A percentile compares a stretch with the other conserved stretches of the same genome.
Evolutionary conservation across 306 rosid species (phyloP).

Genomic region (Ziziphus jujuba): DNA sequence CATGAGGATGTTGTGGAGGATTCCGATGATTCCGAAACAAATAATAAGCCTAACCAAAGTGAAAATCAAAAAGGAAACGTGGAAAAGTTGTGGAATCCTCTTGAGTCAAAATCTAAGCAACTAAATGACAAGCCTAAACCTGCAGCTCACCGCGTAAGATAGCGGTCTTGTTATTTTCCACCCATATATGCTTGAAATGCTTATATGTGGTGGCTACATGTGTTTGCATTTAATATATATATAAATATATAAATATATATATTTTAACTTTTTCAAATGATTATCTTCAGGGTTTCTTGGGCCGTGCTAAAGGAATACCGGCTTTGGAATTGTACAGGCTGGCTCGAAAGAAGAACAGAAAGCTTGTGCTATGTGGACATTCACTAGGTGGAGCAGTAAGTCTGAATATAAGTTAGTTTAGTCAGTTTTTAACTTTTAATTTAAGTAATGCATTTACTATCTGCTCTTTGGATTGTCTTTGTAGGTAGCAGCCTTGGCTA

Average conservation of each 20-base stretch:
- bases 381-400: constrained; percentile 99
- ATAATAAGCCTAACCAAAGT: constrained; percentile 39
- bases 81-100: constrained; percentile 66
- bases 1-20: constrained; percentile 77
- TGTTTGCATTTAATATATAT: too few relatives aligned
- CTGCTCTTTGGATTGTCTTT: constrained; percentile 28
- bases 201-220: neutral
- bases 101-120: constrained; percentile 67
- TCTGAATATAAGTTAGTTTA: constrained; percentile 21
- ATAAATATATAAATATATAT: neutral
- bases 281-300: constrained; percentile 80
- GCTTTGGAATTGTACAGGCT: constrained; percentile 91
- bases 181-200: neutral
- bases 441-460: constrained; percentile 14
- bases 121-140: constrained; percentile 64
- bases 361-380: constrained; percentile 95
- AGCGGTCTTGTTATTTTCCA: constrained; percentile 1
- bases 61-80: constrained; percentile 53
- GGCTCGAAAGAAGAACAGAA: constrained; percentile 93
- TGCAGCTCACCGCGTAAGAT: constrained; percentile 86
- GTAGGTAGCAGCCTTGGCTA: constrained; percentile 92
- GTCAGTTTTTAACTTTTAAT: constrained; percentile 7
- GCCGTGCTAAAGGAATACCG: constrained; percentile 98
- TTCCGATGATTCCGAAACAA: constrained; percentile 34
- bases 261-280: neutral